Percentiles rank a stretch among this genome's conserved stretches.
phyloP scores from a whole-genome alignment of 208 protist species.

The Blechomonas ayalai region DNA sequence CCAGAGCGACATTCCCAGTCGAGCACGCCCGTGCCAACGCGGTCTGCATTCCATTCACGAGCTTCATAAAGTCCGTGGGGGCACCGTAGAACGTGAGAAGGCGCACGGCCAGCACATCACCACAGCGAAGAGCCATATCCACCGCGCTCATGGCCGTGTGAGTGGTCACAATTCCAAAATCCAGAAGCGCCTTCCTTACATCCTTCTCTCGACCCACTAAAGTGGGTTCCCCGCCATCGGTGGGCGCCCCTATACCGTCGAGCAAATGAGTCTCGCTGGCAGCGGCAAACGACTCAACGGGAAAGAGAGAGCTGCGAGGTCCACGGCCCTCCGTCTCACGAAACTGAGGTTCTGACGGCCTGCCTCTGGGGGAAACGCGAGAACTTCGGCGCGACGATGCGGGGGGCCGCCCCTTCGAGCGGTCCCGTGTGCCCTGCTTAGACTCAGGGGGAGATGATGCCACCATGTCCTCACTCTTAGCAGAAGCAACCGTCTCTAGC shows the following conservation, averaged over 20 bases:
- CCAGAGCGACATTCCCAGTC: constrained; percentile 33
- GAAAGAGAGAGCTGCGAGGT: not conserved
- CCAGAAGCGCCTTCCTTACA: constrained; percentile 9
- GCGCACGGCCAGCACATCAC: constrained; percentile 33
- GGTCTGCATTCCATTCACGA: constrained; percentile 58
- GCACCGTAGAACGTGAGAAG: constrained; percentile 58
- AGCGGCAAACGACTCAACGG: not conserved
- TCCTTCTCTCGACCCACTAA: not conserved
- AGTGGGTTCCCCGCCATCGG: not conserved
- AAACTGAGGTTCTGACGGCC: no score
- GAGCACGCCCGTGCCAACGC: constrained; percentile 55
- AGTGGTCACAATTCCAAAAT: constrained; percentile 23
- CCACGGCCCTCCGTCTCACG: constrained; percentile 2
- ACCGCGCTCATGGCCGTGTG: constrained; percentile 15
- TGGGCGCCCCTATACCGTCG: no score
- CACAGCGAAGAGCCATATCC: constrained; percentile 26
- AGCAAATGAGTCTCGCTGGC: not conserved
- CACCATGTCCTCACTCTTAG: no score
- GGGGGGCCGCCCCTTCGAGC: not conserved
- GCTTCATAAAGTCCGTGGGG: constrained; percentile 2
- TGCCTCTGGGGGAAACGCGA: not conserved
- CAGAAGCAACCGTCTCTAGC: constrained; percentile 12
- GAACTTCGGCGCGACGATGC: not conserved
- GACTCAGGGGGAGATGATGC: no score
- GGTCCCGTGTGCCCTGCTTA: no score